Percentiles rank a stretch among this genome's conserved stretches.
These are phyloP conservation scores for Monoraphidium neglectum DNA, from an alignment of 139 green algal species.

Conservation along the genomic window DNA sequence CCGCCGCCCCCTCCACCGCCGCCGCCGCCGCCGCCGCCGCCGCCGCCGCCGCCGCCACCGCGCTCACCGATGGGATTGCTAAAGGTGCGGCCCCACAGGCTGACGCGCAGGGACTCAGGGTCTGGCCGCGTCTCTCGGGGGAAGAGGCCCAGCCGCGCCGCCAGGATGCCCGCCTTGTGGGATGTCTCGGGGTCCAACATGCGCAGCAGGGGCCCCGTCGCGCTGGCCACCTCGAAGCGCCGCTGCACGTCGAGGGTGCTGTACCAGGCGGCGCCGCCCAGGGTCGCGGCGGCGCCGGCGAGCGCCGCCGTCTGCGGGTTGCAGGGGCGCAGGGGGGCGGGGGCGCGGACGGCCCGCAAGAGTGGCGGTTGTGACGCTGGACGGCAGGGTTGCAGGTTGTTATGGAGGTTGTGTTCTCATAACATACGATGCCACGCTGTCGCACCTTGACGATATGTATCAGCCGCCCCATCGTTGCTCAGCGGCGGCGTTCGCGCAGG, in stretches of 20 bases:
- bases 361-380: too few relatives aligned
- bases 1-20: too few relatives aligned
- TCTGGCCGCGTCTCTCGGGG: constrained; percentile 75
- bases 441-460: too few relatives aligned
- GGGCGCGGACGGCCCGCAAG: too few relatives aligned
- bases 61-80: constrained; percentile 86
- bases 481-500: too few relatives aligned
- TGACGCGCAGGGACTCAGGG: constrained; percentile 57
- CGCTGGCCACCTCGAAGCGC: constrained; percentile 50
- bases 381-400: too few relatives aligned
- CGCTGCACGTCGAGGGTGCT: constrained; percentile 20
- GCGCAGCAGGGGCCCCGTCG: constrained; percentile 58
- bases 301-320: constrained; percentile 17
- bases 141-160: constrained; percentile 64
- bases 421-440: not conserved
- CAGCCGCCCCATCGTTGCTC: too few relatives aligned
- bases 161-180: constrained; percentile 76
- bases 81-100: constrained; percentile 79
- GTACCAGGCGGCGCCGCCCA: constrained; percentile 37
- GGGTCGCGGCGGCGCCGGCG: constrained; percentile 24
- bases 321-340: too few relatives aligned
- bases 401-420: not conserved
- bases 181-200: constrained; percentile 80
- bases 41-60: too few relatives aligned
- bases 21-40: too few relatives aligned